These are phyloP conservation scores for Miamiensis avidus DNA, from an alignment of 169 alveolate genomes.

Conservation along the genomic window DNA sequence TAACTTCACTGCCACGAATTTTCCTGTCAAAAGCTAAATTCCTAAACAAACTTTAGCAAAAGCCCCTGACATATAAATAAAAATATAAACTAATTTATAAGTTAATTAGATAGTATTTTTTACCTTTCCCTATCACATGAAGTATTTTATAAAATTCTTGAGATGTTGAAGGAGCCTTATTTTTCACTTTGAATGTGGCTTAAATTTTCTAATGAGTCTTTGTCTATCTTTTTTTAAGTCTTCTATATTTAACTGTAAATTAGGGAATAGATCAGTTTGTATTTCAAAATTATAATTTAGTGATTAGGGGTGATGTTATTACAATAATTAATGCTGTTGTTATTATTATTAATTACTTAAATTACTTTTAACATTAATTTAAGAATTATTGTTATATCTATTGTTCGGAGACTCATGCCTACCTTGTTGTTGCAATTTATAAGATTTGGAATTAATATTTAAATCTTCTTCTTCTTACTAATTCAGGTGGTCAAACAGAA, in stretches of 20 bases:
- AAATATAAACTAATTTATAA: background rate
- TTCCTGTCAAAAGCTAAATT: conserved; percentile 75
- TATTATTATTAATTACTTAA: too few relatives aligned
- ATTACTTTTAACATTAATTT: too few relatives aligned
- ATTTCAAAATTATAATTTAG: conserved; percentile 7
- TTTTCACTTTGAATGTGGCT: conserved; percentile 29
- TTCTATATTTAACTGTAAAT: conserved; percentile 6
- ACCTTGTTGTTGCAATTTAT: too few relatives aligned
- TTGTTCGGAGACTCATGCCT: too few relatives aligned
- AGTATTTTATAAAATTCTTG: conserved; percentile 61
- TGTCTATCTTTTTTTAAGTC: conserved; percentile 36
- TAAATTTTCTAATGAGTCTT: conserved; percentile 33
- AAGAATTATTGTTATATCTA: too few relatives aligned
- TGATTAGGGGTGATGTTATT: background rate
- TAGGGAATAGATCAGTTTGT: background rate
- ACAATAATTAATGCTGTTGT: background rate
- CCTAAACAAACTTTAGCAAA: conserved; percentile 82
- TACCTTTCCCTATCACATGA: conserved; percentile 50
- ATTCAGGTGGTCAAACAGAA: too few relatives aligned
- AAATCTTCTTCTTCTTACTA: too few relatives aligned
- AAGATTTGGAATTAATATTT: too few relatives aligned
- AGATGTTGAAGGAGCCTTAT: conserved; percentile 54
- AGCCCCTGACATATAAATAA: conserved; percentile 76
- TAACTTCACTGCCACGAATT: conserved; percentile 77
- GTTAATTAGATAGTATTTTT: conserved; percentile 36